Conservation (phyloP, 768 basidiomycete species). For the Lactarius indigo region DNA sequence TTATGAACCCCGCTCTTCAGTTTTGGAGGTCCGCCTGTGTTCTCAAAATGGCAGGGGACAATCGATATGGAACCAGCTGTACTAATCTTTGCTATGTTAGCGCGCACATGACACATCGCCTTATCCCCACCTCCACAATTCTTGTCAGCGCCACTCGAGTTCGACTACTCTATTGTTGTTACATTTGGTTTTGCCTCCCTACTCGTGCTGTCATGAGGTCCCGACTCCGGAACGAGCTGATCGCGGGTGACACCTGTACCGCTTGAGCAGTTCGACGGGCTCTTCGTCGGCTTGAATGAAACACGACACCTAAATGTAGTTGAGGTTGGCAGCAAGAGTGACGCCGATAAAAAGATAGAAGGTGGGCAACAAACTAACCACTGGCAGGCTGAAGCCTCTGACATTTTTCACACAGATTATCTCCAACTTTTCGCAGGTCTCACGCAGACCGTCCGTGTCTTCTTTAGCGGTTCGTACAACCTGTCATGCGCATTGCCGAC, state of each 20-base stretch:
- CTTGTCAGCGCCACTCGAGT: too few relatives aligned
- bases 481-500: background rate
- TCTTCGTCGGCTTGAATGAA: slow-evolving; percentile 20
- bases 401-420: slow-evolving; percentile 11
- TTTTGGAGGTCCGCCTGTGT: too few relatives aligned
- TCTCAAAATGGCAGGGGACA: too few relatives aligned
- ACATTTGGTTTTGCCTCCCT: too few relatives aligned
- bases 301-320: slow-evolving; percentile 13
- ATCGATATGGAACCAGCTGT: too few relatives aligned
- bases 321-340: slow-evolving; percentile 20
- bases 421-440: slow-evolving; percentile 18
- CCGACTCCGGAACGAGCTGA: slow-evolving; percentile 17
- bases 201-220: slow-evolving; percentile 10
- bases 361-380: slow-evolving; percentile 2
- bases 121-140: too few relatives aligned
- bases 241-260: slow-evolving; percentile 1
- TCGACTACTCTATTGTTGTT: too few relatives aligned
- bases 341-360: slow-evolving; percentile 19
- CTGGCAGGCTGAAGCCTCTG: background rate
- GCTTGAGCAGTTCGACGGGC: slow-evolving; percentile 17
- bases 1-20: too few relatives aligned
- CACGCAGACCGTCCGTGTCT: slow-evolving; percentile 16
- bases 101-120: too few relatives aligned
- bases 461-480: slow-evolving; percentile 16
- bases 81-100: too few relatives aligned